These are phyloP conservation scores for Paspalum vaginatum DNA, from an alignment of 176 grass and related monocot species.

Conservation along the genomic window DNA sequence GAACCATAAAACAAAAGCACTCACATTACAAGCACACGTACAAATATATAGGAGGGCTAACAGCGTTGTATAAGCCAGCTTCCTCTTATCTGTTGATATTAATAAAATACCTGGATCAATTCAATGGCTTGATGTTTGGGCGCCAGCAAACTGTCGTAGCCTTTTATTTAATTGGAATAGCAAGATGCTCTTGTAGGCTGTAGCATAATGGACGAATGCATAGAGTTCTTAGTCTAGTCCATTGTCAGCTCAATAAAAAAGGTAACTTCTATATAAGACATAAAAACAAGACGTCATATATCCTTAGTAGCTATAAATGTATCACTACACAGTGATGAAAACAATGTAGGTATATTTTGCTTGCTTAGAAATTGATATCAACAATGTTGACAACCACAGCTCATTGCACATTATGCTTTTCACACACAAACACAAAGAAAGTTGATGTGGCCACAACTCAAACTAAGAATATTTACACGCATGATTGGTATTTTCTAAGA, in stretches of 20 bases:
- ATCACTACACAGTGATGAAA: slow-evolving; percentile 12
- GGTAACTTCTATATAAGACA: neutral
- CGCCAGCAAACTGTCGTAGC: neutral
- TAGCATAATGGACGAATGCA: slow-evolving; percentile 21
- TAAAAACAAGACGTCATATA: slow-evolving; percentile 14
- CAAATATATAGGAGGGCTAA: slow-evolving; percentile 36
- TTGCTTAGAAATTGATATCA: slow-evolving; percentile 6
- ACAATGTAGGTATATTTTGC: slow-evolving; percentile 1
- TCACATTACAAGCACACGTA: neutral
- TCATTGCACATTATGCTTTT: slow-evolving; percentile 16
- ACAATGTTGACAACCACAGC: slow-evolving; percentile 8
- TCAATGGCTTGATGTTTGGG: slow-evolving; percentile 4
- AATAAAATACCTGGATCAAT: neutral
- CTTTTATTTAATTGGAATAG: slow-evolving; percentile 25
- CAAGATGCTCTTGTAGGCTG: too few species aligned
- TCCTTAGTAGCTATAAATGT: slow-evolving; percentile 35
- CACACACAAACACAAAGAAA: neutral
- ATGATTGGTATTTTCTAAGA: neutral
- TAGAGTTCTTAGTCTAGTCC: slow-evolving; percentile 20
- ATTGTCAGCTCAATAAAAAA: slow-evolving; percentile 33
- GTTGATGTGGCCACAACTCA: neutral
- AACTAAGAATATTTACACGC: slow-evolving; percentile 20
- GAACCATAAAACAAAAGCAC: neutral
- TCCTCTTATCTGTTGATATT: neutral
- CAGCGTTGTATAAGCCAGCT: neutral